Conservation (phyloP, 108 stramenopile genomes). For the Cyclotella choctawhatcheeana region DNA sequence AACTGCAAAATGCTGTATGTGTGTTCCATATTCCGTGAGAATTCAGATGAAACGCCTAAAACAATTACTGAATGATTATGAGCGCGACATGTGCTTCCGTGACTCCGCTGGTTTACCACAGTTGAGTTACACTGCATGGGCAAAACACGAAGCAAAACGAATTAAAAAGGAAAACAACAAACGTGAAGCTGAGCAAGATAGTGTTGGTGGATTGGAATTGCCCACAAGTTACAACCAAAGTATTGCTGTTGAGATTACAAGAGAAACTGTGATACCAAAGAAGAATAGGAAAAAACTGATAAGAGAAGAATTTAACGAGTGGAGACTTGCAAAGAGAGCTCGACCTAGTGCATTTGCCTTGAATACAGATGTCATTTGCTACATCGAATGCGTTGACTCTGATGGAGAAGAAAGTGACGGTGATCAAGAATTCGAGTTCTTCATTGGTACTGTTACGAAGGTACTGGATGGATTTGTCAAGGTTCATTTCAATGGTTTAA, state of each 20-base stretch:
- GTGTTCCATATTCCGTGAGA: slow-evolving; percentile 90
- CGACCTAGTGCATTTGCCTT: slow-evolving; percentile 31
- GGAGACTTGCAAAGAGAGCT: slow-evolving; percentile 51
- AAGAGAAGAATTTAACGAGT: slow-evolving; percentile 45
- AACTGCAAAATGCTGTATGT: slow-evolving; percentile 86
- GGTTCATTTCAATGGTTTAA: slow-evolving; percentile 71
- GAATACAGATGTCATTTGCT: slow-evolving; percentile 47
- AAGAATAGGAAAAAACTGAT: slow-evolving; percentile 36
- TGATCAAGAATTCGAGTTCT: slow-evolving; percentile 67
- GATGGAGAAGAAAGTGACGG: slow-evolving; percentile 1
- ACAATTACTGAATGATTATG: slow-evolving; percentile 67
- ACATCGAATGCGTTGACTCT: slow-evolving; percentile 33
- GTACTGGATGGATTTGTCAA: slow-evolving; percentile 67
- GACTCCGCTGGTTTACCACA: slow-evolving; percentile 29
- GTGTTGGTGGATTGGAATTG: slow-evolving; percentile 3
- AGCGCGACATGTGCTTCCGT: slow-evolving; percentile 59
- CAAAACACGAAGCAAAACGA: slow-evolving; percentile 54
- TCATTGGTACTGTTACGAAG: slow-evolving; percentile 69
- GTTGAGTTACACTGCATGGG: slow-evolving; percentile 49
- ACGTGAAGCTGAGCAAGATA: slow-evolving; percentile 8
- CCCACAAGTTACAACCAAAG: slow-evolving; percentile 30
- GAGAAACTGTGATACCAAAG: slow-evolving; percentile 22
- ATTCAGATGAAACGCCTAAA: slow-evolving; percentile 90
- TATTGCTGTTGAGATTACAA: slow-evolving; percentile 54
- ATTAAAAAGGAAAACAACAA: slow-evolving; percentile 39